Base-by-base conservation (phyloP, 331 rosid species). In the Quercus phellos region DNA sequence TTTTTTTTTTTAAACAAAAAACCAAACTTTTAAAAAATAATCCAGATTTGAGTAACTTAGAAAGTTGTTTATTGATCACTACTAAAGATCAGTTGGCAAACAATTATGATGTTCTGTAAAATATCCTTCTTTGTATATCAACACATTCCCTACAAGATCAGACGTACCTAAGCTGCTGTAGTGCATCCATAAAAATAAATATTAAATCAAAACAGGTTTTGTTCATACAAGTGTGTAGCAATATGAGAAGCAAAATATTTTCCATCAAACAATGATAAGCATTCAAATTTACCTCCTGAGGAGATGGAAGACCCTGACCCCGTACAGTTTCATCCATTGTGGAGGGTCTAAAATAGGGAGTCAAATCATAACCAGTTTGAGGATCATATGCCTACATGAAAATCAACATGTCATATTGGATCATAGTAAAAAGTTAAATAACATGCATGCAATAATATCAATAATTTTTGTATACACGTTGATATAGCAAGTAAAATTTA, bases 381-480 rank as follows among this genome's bases (percentile, higher is more conserved):
- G 91, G 88, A 83, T 95, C 97, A 17, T 93, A 95, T 4, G 96
- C 98, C 99, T 95, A 92, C 80, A 76, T 74, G 58, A 53, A 78
- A 79, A 87, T 26, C 60, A 60, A 78, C 51, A 12, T 1, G 73
- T 88, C 61, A 85, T 85, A 81, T 79, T 13, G 10, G 55, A 74
- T 55, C 43, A 26, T 56, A 30, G 75, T 50, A 60, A 72, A 17
- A 60, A 30, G 72, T 72, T 75, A 53, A 78, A 60, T 14, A 51
- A 27, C 27, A 58, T 50, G 17, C 0, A 35, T 5, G 35, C 26
- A 63, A 18, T 3, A 32, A 27, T 16, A 22, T 42, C 55, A 56
- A 27, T 3, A 29, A 69, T 6, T n/a, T 38, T 42, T 29, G 67
- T 8, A 34, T 4, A 66, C 18, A 66, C 16, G 6, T 21, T 17